A percentile compares a stretch with the other conserved stretches of the same genome.
Conservation (phyloP, 768 basidiomycete species). For the Auricularia heimuer region DNA sequence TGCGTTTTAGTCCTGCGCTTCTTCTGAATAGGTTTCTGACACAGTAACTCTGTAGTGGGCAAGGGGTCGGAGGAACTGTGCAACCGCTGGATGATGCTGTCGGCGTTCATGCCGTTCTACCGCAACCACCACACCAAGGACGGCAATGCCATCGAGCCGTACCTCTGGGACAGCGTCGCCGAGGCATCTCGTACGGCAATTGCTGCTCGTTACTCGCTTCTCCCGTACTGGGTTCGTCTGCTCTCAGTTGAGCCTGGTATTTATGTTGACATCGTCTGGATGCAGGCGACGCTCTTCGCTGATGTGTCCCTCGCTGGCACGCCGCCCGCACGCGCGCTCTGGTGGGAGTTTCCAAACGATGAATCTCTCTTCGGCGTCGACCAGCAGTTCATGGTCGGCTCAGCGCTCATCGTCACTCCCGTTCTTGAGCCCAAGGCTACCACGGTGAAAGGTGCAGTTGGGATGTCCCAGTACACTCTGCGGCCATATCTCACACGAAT, state of each 20-base stretch:
- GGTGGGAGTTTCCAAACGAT: slow-evolving; percentile 20
- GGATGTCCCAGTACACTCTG: slow-evolving; percentile 35
- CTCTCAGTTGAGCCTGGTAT: slow-evolving; percentile 19
- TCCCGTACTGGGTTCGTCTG: slow-evolving; percentile 17
- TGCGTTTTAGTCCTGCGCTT: not conserved
- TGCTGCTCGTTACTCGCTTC: slow-evolving; percentile 19
- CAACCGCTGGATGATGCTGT: slow-evolving; percentile 23
- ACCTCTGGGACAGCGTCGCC: slow-evolving; percentile 23
- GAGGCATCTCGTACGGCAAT: slow-evolving; percentile 21
- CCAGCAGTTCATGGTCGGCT: slow-evolving; percentile 24
- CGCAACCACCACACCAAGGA: slow-evolving; percentile 20
- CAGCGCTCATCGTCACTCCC: slow-evolving; percentile 22
- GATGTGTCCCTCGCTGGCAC: slow-evolving; percentile 12
- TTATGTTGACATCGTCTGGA: slow-evolving; percentile 42
- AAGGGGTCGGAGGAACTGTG: slow-evolving; percentile 24
- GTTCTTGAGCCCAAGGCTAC: slow-evolving; percentile 8
- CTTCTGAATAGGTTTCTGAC: not conserved
- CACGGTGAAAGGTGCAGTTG: slow-evolving; percentile 30
- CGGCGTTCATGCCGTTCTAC: slow-evolving; percentile 26
- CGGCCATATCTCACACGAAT: slow-evolving; percentile 8
- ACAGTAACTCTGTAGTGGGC: slow-evolving; percentile 4
- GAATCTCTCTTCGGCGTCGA: slow-evolving; percentile 13
- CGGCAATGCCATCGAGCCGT: slow-evolving; percentile 19
- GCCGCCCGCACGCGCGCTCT: slow-evolving; percentile 21
- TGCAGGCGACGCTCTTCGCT: slow-evolving; percentile 1